Evolutionary conservation across 352 stramenopile species (phyloP), one percentile per base, ranked within the genome.

Genomic region (Pythium chondricola): DNA sequence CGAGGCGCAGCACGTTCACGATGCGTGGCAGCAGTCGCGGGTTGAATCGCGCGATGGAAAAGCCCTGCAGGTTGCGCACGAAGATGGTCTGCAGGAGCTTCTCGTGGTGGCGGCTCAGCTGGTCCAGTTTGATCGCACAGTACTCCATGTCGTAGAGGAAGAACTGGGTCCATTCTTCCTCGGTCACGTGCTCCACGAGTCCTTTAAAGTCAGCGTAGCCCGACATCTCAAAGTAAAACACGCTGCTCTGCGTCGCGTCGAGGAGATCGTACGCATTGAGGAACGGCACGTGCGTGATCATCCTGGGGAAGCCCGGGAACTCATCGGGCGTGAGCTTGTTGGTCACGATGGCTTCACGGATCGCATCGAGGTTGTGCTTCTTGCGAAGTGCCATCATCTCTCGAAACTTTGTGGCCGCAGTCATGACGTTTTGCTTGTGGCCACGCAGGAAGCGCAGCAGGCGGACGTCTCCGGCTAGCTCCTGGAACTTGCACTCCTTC

Each of bases 71-170:
- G 47, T 89, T 74, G 10, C 72, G 71, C 40, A 89, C 69, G 20
- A 74, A 63, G 31, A 85, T 67, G 6, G 63, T 85, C 41, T 82
- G 71, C 18, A 87, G 70, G 37, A 89, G 42, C 31, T 43, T 61
- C 53, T 85, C 69, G 29, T 67, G 50, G 47, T 79, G 62, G 17
- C 76, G 69, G 36, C 73, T 85, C 17, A 85, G 68, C 41, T 78
- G 66, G 42, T 89, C 78, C 13, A 89, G 65, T 26, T 71, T 74
- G 17, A 87, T 60, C 4, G 78, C 63, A 16, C 73, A 71, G 46
- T 80, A 79, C 49, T 89, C 78, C 61, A 89, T 80, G n/a, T 78
- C 76, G 52, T 86, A 84, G 14, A 85, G 55, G 29, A 73, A 78
- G 47, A 85, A 89, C 7, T 68, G 65, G 33, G 70, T 67, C 74